phyloP scores from a whole-genome alignment of 257 asterid genomes.

The Paulownia fortunei region DNA sequence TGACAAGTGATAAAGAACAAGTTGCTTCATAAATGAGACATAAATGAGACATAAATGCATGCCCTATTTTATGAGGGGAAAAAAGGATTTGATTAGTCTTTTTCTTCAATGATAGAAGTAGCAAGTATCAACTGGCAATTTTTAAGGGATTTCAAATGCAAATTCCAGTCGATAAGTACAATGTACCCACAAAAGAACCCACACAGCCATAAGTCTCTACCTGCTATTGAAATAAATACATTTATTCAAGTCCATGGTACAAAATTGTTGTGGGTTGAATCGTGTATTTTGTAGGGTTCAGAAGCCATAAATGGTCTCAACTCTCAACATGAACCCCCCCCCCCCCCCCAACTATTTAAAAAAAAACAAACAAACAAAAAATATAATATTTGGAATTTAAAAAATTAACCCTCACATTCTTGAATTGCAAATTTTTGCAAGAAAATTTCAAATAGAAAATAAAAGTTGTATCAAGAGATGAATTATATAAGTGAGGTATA shows the following conservation, averaged over 20 bases:
- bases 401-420: no score
- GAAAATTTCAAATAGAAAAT: no score
- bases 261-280: not conserved
- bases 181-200: not conserved
- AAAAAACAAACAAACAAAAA: not conserved
- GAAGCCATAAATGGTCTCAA: not conserved
- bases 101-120: not conserved
- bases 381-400: no score
- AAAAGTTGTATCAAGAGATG: no score
- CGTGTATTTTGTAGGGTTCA: not conserved
- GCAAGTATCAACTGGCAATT: not conserved
- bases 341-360: no score
- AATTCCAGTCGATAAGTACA: not conserved
- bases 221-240: not conserved
- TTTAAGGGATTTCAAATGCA: not conserved
- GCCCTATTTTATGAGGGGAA: not conserved
- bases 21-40: not conserved
- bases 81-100: no score
- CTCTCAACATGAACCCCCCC: not conserved
- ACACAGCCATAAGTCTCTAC: no score
- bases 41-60: not conserved
- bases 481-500: no score
- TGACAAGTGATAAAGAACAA: not conserved
- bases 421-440: no score
- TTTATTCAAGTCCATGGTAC: not conserved